phyloP scores from a whole-genome alignment of 305 asterid species.

The Fraxinus velutina region DNA sequence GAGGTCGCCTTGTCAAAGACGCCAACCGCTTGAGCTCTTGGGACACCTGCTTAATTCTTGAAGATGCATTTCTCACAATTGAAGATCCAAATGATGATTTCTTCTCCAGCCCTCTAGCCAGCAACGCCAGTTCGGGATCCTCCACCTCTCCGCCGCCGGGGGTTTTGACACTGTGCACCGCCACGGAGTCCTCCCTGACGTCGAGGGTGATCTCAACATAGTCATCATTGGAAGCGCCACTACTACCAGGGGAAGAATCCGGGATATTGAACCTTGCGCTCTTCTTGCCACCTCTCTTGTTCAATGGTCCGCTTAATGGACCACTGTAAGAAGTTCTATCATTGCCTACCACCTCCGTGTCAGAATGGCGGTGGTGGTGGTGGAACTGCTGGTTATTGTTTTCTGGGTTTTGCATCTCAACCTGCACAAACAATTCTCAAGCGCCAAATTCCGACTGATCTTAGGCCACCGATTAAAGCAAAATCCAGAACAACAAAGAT shows the following conservation, averaged over 20 bases:
- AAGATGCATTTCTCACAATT: slow-evolving; percentile 71
- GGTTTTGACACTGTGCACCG: slow-evolving; percentile 85
- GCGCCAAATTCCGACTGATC: background rate
- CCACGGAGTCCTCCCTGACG: slow-evolving; percentile 83
- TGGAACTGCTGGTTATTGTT: slow-evolving; percentile 16
- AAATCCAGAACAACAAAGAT: background rate
- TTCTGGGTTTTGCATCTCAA: slow-evolving; percentile 44
- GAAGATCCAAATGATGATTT: slow-evolving; percentile 68
- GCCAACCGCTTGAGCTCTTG: slow-evolving; percentile 83
- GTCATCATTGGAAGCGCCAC: slow-evolving; percentile 39
- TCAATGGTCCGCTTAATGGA: slow-evolving; percentile 61
- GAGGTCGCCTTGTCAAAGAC: slow-evolving; percentile 46
- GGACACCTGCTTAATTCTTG: slow-evolving; percentile 65
- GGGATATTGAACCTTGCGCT: slow-evolving; percentile 72
- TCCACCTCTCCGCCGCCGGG: slow-evolving; percentile 90
- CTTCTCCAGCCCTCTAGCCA: slow-evolving; percentile 77
- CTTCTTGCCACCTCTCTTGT: slow-evolving; percentile 55
- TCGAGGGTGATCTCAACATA: slow-evolving; percentile 89
- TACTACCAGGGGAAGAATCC: slow-evolving; percentile 21
- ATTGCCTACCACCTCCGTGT: slow-evolving; percentile 45
- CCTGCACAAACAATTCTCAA: background rate
- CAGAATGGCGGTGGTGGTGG: slow-evolving; percentile 56
- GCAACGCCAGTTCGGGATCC: slow-evolving; percentile 81
- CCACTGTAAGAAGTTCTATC: slow-evolving; percentile 57
- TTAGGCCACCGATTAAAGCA: background rate